Evolutionary conservation across 805 yeast species (phyloP), one percentile per base, ranked within the genome.

Genomic region (Suhomyces xylopsoci): DNA sequence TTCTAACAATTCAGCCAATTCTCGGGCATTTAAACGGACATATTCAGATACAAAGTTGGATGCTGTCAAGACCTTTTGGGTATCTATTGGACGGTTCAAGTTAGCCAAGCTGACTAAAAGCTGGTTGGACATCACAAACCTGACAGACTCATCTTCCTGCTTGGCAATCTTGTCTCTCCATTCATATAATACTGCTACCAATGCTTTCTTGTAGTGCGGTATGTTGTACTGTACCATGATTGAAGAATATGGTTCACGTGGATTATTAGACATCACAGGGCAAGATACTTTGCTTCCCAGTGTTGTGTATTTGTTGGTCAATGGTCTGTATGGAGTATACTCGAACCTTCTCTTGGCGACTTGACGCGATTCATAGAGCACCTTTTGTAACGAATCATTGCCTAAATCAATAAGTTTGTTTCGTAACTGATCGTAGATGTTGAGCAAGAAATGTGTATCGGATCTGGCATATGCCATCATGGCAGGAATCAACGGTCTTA

Each of bases 381-480:
- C 97, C 15, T 74, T 73, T n/a, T 80, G 80, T 62, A 85, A 56
- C 56, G 79, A 79, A 42, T 78, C 74, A 25, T 79, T 78, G 6
- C 54, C 61, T 2, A 48, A 43, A 5, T 65, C 70, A 2, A 87
- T 62, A 14, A 93, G 73, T 61, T 78, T 76, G 58, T 85, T 85
- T 55, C 83, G 83, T 68, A 94, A 69, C 56, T 81, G 81, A 62
- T 90, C 93, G 69, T 78, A 94, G 14, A 94, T 87, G 66, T 87
- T 81, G 36, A 94, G 75, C 49, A 94, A 70, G 62, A 91, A 94
- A 68, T 94, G 99, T 0, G 99, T 94, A 69, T 94, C 99, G 0
- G 97, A 88, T 57, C 96, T 80, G 0, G 99, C 99, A 67, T 94
- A 94, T 14, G 86, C 81, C 55, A 77, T 69, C 92, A 94, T 87